Base-by-base conservation (phyloP, 176 grass and related monocot genomes). In the Pharus latifolius region DNA sequence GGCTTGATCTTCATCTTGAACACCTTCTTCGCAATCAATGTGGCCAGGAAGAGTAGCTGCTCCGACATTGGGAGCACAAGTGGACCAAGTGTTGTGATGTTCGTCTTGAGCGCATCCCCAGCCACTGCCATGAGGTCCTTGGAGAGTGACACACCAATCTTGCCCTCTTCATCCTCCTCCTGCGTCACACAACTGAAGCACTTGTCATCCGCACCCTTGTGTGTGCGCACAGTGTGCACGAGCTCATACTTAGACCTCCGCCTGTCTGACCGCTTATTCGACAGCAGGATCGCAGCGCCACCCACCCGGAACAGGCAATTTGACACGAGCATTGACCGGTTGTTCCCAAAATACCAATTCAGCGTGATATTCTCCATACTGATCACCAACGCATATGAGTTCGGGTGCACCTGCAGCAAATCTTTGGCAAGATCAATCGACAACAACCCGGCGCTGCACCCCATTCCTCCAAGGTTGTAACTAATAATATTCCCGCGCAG, bases 301-400 rank as follows among this genome's bases (percentile, higher is more conserved):
- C 94, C 94, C 83, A 93, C 72, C 28, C 94, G 89, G 75, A 97
- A 97, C 83, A 97, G 67, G 81, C 89, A 92, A 35, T 97, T 97
- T 1, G 89, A 90, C 41, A 97, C 86, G 0, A 97, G 86, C 94
- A 83, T 97, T 0, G 94, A 97, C 0, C 89, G 89, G 50, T 83
- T 82, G 81, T 90, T 97, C 28, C 94, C 94, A 1, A 93, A 92
- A 46, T 97, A 97, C 94, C 94, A 97, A 24, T 92, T 97, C 55
- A 97, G 75, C 0, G 93, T 92, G 78, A 97, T 92, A 59, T 92
- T 92, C 78, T 97, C 93, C 89, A 90, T 97, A 83, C 86, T 92
- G 86, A 97, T 64, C 1, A 97, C 86, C 58, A 97, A 35, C 0
- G 94, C 94, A 28, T 92, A 85, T 1, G 94, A 69, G 72, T 72